A percentile compares a stretch with the other conserved stretches of the same genome.
Conservation (phyloP, 805 yeast species). For the Ogataea trehaloabstinens region DNA sequence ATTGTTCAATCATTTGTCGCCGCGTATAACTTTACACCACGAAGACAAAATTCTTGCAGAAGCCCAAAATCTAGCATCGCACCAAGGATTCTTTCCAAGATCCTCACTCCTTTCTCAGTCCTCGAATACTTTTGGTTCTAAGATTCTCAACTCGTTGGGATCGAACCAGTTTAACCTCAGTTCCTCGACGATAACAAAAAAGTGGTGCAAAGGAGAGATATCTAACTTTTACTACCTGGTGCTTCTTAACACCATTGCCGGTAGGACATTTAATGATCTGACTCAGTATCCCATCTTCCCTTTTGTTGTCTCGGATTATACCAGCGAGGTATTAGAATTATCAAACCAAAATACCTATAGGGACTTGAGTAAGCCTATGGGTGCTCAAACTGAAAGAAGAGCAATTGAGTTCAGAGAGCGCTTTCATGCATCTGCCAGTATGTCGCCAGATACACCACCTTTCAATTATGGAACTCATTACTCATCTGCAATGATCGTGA, state of each 20-base stretch:
- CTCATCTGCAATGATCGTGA: constrained; percentile 90
- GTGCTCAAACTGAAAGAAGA: constrained; percentile 68
- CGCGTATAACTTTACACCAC: constrained; percentile 47
- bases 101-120: constrained; percentile 3
- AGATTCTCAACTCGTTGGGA: constrained; percentile 43
- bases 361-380: constrained; percentile 87
- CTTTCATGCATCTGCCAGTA: constrained; percentile 63
- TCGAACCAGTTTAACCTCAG: constrained; percentile 20
- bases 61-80: constrained; percentile 50
- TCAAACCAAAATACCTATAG: constrained; percentile 60
- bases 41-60: constrained; percentile 55
- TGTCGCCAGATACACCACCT: constrained; percentile 57
- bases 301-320: constrained; percentile 84
- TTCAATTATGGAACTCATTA: constrained; percentile 94
- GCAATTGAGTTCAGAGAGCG: constrained; percentile 66
- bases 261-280: constrained; percentile 82
- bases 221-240: constrained; percentile 82
- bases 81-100: constrained; percentile 17
- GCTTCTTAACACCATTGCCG: constrained; percentile 79
- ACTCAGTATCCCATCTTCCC: constrained; percentile 93
- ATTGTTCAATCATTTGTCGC: constrained; percentile 48
- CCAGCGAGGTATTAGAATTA: constrained; percentile 67
- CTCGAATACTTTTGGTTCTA: constrained; percentile 34
- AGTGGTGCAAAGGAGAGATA: constrained; percentile 76
- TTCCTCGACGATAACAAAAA: constrained; percentile 52